Percentiles rank a stretch among this genome's conserved stretches.
phyloP scores from a whole-genome alignment of 352 stramenopile species.

The Lagenidium sp. region DNA sequence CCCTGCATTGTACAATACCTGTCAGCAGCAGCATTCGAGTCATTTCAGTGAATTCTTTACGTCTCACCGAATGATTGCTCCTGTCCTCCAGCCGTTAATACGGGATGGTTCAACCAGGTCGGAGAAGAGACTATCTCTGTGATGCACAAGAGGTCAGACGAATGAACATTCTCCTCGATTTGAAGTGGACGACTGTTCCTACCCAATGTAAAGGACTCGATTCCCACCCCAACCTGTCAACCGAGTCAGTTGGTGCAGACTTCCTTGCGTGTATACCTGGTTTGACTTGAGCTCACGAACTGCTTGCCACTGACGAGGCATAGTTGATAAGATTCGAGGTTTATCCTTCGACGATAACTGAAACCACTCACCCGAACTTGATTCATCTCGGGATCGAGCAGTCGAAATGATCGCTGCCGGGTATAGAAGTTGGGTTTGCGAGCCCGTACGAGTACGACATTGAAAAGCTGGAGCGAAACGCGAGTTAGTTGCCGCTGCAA shows the following conservation, averaged over 20 bases:
- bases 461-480: constrained; percentile 50
- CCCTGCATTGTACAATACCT: constrained; percentile 18
- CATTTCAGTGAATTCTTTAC: no score
- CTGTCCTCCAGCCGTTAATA: constrained; percentile 91
- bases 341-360: constrained; percentile 26
- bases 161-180: not conserved
- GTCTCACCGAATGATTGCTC: constrained; percentile 87
- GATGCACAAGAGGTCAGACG: not conserved
- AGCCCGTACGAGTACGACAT: constrained; percentile 84
- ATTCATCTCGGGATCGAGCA: constrained; percentile 48
- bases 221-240: constrained; percentile 56
- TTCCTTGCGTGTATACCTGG: constrained; percentile 80
- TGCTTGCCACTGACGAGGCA: constrained; percentile 36
- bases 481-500: no score
- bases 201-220: constrained; percentile 91
- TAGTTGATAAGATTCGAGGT: constrained; percentile 16
- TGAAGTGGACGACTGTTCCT: not conserved
- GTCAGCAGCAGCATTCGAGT: no score
- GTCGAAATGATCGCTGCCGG: constrained; percentile 61
- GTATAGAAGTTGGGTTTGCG: constrained; percentile 93
- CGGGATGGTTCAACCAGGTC: constrained; percentile 91
- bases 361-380: constrained; percentile 37
- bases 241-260: constrained; percentile 45
- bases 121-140: constrained; percentile 89
- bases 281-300: constrained; percentile 47